phyloP scores from a whole-genome alignment of 768 basidiomycete species.

The Leccinum sublutescens region DNA sequence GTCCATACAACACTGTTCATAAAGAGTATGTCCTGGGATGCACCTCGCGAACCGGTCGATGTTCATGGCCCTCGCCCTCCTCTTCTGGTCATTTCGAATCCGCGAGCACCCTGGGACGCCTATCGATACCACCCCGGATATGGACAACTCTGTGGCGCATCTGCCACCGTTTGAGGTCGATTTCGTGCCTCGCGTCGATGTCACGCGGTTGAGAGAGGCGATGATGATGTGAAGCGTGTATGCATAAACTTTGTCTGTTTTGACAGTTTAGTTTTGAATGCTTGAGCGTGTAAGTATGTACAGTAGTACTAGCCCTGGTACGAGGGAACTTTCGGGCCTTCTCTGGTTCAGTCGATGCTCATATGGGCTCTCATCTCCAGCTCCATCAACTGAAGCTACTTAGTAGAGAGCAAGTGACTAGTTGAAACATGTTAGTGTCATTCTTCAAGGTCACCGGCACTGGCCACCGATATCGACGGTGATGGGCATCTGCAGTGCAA shows the following conservation, averaged over 20 bases:
- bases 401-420: background rate
- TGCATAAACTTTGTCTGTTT: background rate
- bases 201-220: constrained; percentile 14
- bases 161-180: constrained; percentile 53
- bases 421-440: background rate
- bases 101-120: constrained; percentile 43
- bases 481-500: background rate
- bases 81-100: constrained; percentile 63
- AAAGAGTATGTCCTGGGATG: constrained; percentile 61
- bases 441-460: background rate
- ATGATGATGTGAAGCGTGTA: constrained; percentile 1
- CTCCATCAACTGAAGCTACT: too few species aligned
- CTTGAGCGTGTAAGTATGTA: background rate
- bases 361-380: too few species aligned
- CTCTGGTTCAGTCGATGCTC: too few species aligned
- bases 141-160: constrained; percentile 55
- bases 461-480: too few species aligned
- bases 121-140: constrained; percentile 35
- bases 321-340: too few species aligned
- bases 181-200: constrained; percentile 46
- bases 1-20: too few species aligned
- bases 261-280: background rate
- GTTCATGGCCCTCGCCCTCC: constrained; percentile 56
- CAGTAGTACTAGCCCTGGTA: background rate
- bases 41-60: constrained; percentile 52